These are phyloP conservation scores for Lentinula lateritia DNA, from an alignment of 768 basidiomycete genomes.

Conservation along the genomic window DNA sequence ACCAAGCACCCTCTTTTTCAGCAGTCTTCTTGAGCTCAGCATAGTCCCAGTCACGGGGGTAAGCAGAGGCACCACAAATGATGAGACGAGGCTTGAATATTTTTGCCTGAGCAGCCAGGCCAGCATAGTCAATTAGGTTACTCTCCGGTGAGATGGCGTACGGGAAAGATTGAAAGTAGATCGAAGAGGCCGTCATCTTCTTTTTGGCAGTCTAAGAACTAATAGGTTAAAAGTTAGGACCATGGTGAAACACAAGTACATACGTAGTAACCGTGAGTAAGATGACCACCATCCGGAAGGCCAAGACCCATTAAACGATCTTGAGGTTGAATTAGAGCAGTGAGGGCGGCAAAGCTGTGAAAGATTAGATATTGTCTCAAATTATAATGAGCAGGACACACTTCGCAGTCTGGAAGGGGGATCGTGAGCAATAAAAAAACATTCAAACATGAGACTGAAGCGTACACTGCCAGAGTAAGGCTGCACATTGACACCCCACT, in stretches of 20 bases:
- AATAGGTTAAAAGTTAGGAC: slow-evolving; percentile 7
- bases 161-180: slow-evolving; percentile 99
- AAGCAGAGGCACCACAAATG: slow-evolving; percentile 98
- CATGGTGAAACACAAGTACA: slow-evolving; percentile 19
- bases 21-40: slow-evolving; percentile 72
- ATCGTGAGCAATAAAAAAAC: background rate
- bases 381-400: slow-evolving; percentile 28
- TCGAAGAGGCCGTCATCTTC: slow-evolving; percentile 99
- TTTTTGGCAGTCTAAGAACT: slow-evolving; percentile 83
- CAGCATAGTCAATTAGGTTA: slow-evolving; percentile 85
- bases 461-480: slow-evolving; percentile 91
- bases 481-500: slow-evolving; percentile 99
- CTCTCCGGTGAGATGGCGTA: slow-evolving; percentile 80
- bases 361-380: background rate
- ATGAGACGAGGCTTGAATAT: slow-evolving; percentile 94
- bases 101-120: slow-evolving; percentile 78
- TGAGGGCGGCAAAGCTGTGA: slow-evolving; percentile 88
- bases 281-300: slow-evolving; percentile 94
- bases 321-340: slow-evolving; percentile 93
- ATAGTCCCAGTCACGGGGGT: slow-evolving; percentile 99
- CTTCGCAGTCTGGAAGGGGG: slow-evolving; percentile 70
- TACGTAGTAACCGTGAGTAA: slow-evolving; percentile 97
- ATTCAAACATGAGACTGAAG: slow-evolving; percentile 11
- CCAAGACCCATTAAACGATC: slow-evolving; percentile 99
- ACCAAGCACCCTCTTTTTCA: slow-evolving; percentile 83